phyloP scores from a whole-genome alignment of 768 basidiomycete genomes.

The Russula foetens region DNA sequence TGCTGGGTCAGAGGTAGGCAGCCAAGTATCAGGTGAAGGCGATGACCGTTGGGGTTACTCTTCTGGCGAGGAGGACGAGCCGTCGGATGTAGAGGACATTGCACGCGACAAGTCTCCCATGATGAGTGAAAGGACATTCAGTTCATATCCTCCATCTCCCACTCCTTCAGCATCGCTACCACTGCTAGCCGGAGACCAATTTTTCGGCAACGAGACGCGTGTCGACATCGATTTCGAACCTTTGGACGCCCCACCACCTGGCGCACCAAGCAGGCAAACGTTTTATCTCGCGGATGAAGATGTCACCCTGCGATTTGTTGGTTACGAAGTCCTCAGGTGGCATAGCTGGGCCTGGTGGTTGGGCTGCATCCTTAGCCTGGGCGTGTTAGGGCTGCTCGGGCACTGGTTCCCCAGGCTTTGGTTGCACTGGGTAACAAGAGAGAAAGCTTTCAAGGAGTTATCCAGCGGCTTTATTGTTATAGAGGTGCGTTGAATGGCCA shows the following conservation, averaged over 20 bases:
- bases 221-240: slow-evolving; percentile 68
- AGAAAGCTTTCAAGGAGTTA: slow-evolving; percentile 73
- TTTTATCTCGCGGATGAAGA: slow-evolving; percentile 89
- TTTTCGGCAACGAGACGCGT: slow-evolving; percentile 77
- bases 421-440: slow-evolving; percentile 79
- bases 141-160: slow-evolving; percentile 63
- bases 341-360: slow-evolving; percentile 62
- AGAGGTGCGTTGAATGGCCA: slow-evolving; percentile 52
- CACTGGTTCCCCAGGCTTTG: slow-evolving; percentile 92
- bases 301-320: slow-evolving; percentile 75
- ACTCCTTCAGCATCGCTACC: slow-evolving; percentile 46
- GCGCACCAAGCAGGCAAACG: slow-evolving; percentile 79
- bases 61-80: slow-evolving; percentile 72
- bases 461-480: slow-evolving; percentile 73
- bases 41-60: slow-evolving; percentile 89
- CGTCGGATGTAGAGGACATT: slow-evolving; percentile 34
- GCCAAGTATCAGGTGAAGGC: slow-evolving; percentile 40
- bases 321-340: slow-evolving; percentile 63
- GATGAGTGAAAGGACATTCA: slow-evolving; percentile 59
- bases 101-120: slow-evolving; percentile 31
- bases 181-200: slow-evolving; percentile 61
- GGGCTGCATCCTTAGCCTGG: slow-evolving; percentile 59
- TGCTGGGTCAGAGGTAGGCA: slow-evolving; percentile 50
- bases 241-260: slow-evolving; percentile 64
- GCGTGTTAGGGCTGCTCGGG: slow-evolving; percentile 70